Base-by-base conservation (phyloP, 805 yeast genomes). In the Candida coleopterorum region DNA sequence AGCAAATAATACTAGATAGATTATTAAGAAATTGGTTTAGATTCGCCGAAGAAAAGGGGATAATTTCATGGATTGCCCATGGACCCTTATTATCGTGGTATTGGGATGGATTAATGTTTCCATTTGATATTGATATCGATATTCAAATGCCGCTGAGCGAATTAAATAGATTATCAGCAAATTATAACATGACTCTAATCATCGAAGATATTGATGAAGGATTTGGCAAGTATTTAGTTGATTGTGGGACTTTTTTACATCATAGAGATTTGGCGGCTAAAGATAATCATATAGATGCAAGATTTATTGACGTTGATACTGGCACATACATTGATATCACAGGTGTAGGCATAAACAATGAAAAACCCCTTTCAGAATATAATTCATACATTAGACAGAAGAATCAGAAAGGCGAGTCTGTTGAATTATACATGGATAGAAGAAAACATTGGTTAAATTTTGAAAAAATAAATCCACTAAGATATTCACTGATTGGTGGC, bases 281-380 rank as follows among this genome's bases (percentile, higher is more conserved):
- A 38, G 50, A 48, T 42, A 53, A 53, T 39, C 52, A 48, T 33
- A 53, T 53, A 28, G 58, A 53, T 33, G 58, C 77, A 6, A 65
- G 81, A 39, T 73, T 78, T 48, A 74, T 78, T 37, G 83, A 78
- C 46, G 61, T 68, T 9, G 68, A 70, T 34, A 70, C 77, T 2
- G 84, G 83, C 9, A 48, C 70, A 6, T 78, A 74, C 45, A 60
- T 78, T 36, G 82, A 78, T 44, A 62, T 78, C 35, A 68, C 74
- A 3, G 84, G 78, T 6, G 29, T 53, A 15, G 55, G 55, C 10
- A 42, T 42, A 14, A 43, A 45, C 30, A 42, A 44, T 22, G 55
- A 47, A 33, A 24, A 20, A 9, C 53, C 55, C 1, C 55, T 54
- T 3, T 40, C 46, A 7, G 50, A 46, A 31, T 56, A 51, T 36